These are phyloP conservation scores for Magnolia sinica DNA, from an alignment of 164 flowering plant genomes.

Conservation along the genomic window DNA sequence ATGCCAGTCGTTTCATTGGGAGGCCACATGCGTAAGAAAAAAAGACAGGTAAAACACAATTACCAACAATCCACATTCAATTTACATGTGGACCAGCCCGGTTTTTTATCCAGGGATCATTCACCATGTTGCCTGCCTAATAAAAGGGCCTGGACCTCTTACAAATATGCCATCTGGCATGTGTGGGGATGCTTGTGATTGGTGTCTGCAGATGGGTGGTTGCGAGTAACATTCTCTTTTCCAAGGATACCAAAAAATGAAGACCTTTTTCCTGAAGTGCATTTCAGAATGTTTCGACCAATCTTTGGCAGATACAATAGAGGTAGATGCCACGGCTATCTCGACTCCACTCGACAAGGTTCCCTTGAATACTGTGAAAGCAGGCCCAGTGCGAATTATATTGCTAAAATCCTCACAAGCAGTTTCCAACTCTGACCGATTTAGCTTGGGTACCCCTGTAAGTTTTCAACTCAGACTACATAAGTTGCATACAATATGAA, in stretches of 20 bases:
- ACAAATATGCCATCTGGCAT: background rate
- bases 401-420: slow-evolving; percentile 40
- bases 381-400: slow-evolving; percentile 19
- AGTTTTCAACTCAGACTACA: background rate
- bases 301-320: slow-evolving; percentile 23
- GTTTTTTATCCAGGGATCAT: background rate
- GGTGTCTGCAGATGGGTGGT: background rate
- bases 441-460: slow-evolving; percentile 34
- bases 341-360: slow-evolving; percentile 46
- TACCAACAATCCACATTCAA: no score
- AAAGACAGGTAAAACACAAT: no score
- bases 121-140: background rate
- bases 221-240: background rate
- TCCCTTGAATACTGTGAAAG: slow-evolving; percentile 33
- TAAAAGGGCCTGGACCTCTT: background rate
- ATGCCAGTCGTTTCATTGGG: background rate
- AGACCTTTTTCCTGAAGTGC: slow-evolving; percentile 34
- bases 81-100: background rate
- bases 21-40: background rate
- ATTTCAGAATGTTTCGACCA: slow-evolving; percentile 31
- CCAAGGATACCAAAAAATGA: background rate
- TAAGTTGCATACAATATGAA: background rate
- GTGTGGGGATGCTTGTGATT: background rate
- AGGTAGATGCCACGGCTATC: slow-evolving; percentile 32
- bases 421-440: slow-evolving; percentile 30